These are phyloP conservation scores for Kuraishia borneana DNA, from an alignment of 805 yeast genomes.

Conservation along the genomic window DNA sequence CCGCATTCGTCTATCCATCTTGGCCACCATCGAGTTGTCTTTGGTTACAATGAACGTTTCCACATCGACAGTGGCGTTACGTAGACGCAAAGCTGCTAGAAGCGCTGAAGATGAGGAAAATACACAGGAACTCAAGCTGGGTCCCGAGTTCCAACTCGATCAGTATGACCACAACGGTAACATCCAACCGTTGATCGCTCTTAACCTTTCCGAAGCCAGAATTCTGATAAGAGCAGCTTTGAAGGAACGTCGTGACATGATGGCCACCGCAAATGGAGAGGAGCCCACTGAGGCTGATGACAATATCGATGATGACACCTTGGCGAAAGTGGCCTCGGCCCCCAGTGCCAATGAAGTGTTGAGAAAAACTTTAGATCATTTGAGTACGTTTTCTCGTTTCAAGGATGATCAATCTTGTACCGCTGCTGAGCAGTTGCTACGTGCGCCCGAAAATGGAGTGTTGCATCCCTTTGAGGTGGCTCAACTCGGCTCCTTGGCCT, in stretches of 20 bases:
- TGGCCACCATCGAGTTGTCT: too few species aligned
- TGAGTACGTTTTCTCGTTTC: constrained; percentile 79
- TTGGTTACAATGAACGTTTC: constrained; percentile 85
- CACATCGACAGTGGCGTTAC: constrained; percentile 77
- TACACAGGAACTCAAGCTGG: constrained; percentile 76
- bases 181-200: constrained; percentile 65
- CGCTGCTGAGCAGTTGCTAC: constrained; percentile 79
- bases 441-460: constrained; percentile 54
- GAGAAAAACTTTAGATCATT: constrained; percentile 82
- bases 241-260: constrained; percentile 54
- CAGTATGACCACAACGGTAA: constrained; percentile 79
- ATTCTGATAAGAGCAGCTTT: constrained; percentile 84
- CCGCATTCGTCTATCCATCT: too few species aligned
- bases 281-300: constrained; percentile 17
- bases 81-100: constrained; percentile 53
- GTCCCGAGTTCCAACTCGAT: constrained; percentile 81
- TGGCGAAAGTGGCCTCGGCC: constrained; percentile 40
- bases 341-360: constrained; percentile 80
- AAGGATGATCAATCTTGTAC: constrained; percentile 87
- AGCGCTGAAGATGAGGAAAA: constrained; percentile 84
- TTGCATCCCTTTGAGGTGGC: constrained; percentile 95
- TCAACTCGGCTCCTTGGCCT: constrained; percentile 74
- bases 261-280: constrained; percentile 23
- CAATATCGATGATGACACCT: constrained; percentile 34
- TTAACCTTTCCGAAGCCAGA: constrained; percentile 85